Percentiles rank a stretch among this genome's conserved stretches.
Conservation (phyloP, 768 basidiomycete genomes). For the Leucogyrophana mollusca region DNA sequence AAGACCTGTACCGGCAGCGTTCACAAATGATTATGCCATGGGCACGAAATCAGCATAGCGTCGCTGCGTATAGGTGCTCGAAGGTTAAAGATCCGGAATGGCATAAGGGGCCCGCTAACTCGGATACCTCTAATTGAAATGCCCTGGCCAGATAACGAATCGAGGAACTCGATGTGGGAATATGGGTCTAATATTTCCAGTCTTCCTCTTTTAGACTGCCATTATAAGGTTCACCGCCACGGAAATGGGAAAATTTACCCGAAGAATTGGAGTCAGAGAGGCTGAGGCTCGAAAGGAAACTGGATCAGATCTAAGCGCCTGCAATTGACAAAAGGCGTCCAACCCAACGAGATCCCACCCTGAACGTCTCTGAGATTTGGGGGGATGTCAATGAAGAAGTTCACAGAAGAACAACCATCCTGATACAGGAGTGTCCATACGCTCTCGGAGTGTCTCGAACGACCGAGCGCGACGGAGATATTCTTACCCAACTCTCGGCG, state of each 20-base stretch:
- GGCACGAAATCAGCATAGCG: conserved; percentile 13
- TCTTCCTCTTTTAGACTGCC: conserved; percentile 15
- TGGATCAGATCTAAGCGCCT: conserved; percentile 22
- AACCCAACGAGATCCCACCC: not conserved
- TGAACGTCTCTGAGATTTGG: conserved; percentile 1
- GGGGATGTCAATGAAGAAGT: not conserved
- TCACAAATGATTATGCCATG: conserved; percentile 10
- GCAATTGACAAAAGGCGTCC: not conserved
- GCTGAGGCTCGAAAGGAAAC: not conserved
- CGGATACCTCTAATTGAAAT: conserved; percentile 32
- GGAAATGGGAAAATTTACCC: conserved; percentile 51
- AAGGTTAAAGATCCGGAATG: conserved; percentile 51
- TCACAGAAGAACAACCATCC: no score
- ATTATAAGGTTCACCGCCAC: conserved; percentile 25
- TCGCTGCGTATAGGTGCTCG: conserved; percentile 6
- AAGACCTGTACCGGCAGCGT: conserved; percentile 26
- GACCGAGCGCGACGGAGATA: conserved; percentile 1
- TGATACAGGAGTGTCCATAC: not conserved
- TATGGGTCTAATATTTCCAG: conserved; percentile 6
- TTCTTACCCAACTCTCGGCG: conserved; percentile 7
- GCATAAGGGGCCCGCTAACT: conserved; percentile 20
- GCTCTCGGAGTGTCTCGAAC: conserved; percentile 15
- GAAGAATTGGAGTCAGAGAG: conserved; percentile 40
- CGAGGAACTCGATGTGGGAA: conserved; percentile 21
- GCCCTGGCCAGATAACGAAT: conserved; percentile 30